Evolutionary conservation across 75 land plant species (phyloP), one percentile per base, ranked within the genome.

Genomic region (Pinus tabuliformis): DNA sequence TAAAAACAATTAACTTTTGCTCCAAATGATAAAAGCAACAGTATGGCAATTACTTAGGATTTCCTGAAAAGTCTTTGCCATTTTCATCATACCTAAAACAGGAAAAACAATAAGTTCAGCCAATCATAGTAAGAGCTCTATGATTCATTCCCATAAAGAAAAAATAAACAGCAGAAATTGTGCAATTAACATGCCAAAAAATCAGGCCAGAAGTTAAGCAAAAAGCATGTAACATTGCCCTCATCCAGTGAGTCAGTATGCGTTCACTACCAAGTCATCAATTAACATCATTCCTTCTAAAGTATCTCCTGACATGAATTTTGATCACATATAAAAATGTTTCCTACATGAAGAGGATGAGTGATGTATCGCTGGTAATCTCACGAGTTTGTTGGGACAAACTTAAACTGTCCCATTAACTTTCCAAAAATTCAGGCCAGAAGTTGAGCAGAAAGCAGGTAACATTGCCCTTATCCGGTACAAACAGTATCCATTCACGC

Each of bases 21-120:
- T n/a, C 52, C 36, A 68, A 68, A 37, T 68, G n/a, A 37, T 17
- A 68, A 6, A n/a, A 14, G 20, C 9, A 20, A 36, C 22, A 68
- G 71, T 42, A 12, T 68, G 20, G 71, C n/a, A 68, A 68, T 68
- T 68, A 68, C 71, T 68, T 68, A 3, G 45, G 20, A 42, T 30
- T 3, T 68, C 45, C 52, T 20, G 71, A 68, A 8, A 42, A 68
- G 49, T 42, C 22, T 68, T 52, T 68, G 49, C 71, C 45, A 68
- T 68, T 68, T 42, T 68, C 52, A 0, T 45, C 18, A 22, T n/a
- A 54, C 71, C 71, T 68, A n/a, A 42, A 68, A 33, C 20, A 37
- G 42, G 24, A 21, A 68, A 30, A 42, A 42, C 21, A 39, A 22
- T 9, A 37, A 20, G 24, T 42, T 36, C n/a, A 42, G 45, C 42